Percentiles rank a stretch among this genome's conserved stretches.
Conservation (phyloP, 179 eudicot genomes). For the Silene noctiflora region DNA sequence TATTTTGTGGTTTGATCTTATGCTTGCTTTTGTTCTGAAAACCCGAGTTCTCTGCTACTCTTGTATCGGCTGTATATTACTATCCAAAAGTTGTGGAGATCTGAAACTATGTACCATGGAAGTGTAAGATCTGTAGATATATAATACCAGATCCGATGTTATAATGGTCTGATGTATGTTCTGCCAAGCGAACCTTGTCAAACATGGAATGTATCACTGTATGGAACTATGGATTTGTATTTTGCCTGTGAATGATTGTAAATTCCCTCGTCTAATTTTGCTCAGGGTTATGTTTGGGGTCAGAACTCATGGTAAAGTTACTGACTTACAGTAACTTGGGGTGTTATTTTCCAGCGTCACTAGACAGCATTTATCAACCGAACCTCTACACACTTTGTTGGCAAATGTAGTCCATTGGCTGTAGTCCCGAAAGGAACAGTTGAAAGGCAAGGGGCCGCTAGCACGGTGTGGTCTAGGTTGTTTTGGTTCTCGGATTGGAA, state of each 20-base stretch:
- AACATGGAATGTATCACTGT: neutral
- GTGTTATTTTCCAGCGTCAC: too few relatives aligned
- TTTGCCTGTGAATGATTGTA: neutral
- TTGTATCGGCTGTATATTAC: constrained; percentile 19
- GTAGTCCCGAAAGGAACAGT: too few relatives aligned
- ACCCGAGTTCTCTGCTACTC: neutral
- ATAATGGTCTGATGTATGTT: constrained; percentile 10
- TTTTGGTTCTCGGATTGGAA: neutral
- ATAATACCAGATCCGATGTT: constrained; percentile 11
- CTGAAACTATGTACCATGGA: neutral
- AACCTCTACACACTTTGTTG: too few relatives aligned
- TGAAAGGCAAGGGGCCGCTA: too few relatives aligned
- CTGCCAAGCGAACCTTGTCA: constrained; percentile 12
- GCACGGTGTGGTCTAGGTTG: too few relatives aligned
- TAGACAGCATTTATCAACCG: too few relatives aligned
- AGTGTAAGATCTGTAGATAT: constrained; percentile 8
- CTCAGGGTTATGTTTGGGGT: neutral
- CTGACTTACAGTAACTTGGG: too few relatives aligned
- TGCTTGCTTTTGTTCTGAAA: constrained; percentile 64
- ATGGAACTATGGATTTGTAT: neutral
- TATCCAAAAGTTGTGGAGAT: neutral
- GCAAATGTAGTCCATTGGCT: too few relatives aligned
- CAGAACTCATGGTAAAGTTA: neutral
- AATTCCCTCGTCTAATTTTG: neutral
- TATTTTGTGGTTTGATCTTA: constrained; percentile 53